phyloP scores from a whole-genome alignment of 1,284 basidiomycete genomes.

The Puccinia coronata region DNA sequence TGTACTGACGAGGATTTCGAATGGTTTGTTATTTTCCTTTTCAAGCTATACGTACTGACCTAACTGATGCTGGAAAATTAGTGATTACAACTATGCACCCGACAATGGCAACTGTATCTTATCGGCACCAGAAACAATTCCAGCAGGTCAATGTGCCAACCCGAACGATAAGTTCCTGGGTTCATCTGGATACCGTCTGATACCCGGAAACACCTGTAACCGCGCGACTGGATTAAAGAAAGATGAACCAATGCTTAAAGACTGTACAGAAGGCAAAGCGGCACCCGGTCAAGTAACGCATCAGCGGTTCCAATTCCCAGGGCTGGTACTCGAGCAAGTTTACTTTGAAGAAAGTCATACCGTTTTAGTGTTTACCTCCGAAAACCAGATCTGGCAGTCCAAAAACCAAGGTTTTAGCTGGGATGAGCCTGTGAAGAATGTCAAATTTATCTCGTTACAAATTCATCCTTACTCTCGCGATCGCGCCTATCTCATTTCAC shows the following conservation, averaged over 20 bases:
- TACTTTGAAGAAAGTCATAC: constrained; percentile 80
- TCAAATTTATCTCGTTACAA: constrained; percentile 77
- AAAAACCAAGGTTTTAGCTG: constrained; percentile 91
- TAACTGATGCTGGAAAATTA: constrained; percentile 56
- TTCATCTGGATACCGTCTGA: constrained; percentile 85
- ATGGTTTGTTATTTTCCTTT: constrained; percentile 66
- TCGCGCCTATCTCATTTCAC: constrained; percentile 86
- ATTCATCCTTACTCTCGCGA: constrained; percentile 77
- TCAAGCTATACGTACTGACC: background rate
- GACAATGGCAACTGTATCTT: constrained; percentile 72
- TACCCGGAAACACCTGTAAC: constrained; percentile 88
- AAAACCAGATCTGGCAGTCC: constrained; percentile 85
- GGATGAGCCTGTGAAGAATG: constrained; percentile 65
- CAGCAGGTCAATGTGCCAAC: constrained; percentile 72
- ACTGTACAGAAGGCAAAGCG: constrained; percentile 66
- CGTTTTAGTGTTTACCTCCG: constrained; percentile 76
- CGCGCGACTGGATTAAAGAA: constrained; percentile 65
- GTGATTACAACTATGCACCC: constrained; percentile 84
- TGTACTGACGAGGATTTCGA: constrained; percentile 89
- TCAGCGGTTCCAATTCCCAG: constrained; percentile 70
- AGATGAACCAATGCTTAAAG: constrained; percentile 72
- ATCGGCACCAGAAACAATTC: constrained; percentile 80
- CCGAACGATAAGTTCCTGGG: constrained; percentile 73
- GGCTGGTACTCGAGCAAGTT: constrained; percentile 72
- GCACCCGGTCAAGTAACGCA: constrained; percentile 57